A percentile compares a stretch with the other conserved stretches of the same genome.
Evolutionary conservation across 2,329 filamentous ascomycete species (phyloP).

Genomic region (Macrophomina phaseolina): DNA sequence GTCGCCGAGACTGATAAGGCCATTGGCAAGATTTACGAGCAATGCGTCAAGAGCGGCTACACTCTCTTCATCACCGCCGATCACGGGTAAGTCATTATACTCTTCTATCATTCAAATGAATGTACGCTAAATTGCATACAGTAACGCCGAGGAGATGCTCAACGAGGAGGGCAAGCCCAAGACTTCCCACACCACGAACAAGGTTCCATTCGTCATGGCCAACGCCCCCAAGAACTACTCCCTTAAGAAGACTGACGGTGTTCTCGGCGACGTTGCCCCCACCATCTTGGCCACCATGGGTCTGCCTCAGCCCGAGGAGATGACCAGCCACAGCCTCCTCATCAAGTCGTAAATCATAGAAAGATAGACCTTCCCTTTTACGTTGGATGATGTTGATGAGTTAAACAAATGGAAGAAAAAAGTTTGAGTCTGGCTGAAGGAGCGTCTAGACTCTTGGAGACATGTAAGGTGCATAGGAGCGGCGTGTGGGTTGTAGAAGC

Average conservation of each 20-base stretch:
- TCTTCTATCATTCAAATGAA: not conserved
- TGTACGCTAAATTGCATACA: slow-evolving; percentile 33
- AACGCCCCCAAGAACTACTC: slow-evolving; percentile 91
- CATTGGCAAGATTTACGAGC: slow-evolving; percentile 90
- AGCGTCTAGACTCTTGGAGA: slow-evolving; percentile 3
- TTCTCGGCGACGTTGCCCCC: slow-evolving; percentile 97
- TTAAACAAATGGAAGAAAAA: not conserved
- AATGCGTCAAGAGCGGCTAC: slow-evolving; percentile 92
- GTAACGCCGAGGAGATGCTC: slow-evolving; percentile 98
- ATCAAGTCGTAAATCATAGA: slow-evolving; percentile 64
- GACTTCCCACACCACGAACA: slow-evolving; percentile 97
- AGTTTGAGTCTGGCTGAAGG: slow-evolving; percentile 5
- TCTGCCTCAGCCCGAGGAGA: slow-evolving; percentile 84
- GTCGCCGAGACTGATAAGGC: slow-evolving; percentile 88
- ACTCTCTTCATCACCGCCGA: slow-evolving; percentile 94
- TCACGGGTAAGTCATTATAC: slow-evolving; percentile 69
- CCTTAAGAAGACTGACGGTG: slow-evolving; percentile 81
- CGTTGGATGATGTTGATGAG: slow-evolving; percentile 1
- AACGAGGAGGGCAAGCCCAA: slow-evolving; percentile 95
- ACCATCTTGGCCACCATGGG: slow-evolving; percentile 92
- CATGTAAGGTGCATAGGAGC: slow-evolving; percentile 1
- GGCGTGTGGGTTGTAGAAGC: slow-evolving; percentile 20
- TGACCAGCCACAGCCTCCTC: slow-evolving; percentile 86
- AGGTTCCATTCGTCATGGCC: slow-evolving; percentile 97
- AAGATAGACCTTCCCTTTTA: not conserved